Percentiles rank a stretch among this genome's conserved stretches.
Conservation (phyloP, 148 eudicot genomes). For the Vaccinium corymbosum region DNA sequence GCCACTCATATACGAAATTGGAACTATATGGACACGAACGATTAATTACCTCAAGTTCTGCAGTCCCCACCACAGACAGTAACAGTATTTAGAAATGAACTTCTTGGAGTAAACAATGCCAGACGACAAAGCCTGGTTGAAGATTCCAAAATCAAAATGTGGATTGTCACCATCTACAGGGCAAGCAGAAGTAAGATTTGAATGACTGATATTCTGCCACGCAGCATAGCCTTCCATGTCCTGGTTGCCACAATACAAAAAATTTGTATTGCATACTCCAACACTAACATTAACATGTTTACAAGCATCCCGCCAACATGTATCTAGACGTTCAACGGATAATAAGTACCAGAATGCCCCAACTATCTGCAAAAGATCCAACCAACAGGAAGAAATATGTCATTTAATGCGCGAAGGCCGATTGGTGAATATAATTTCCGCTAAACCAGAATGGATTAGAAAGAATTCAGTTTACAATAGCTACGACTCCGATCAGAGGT, state of each 20-base stretch:
- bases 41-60: constrained; percentile 81
- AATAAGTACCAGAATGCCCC: constrained; percentile 94
- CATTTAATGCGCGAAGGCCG: neutral
- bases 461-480: constrained; percentile 1
- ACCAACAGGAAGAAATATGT: constrained; percentile 4
- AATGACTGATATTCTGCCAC: constrained; percentile 54
- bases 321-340: constrained; percentile 78
- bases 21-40: constrained; percentile 4
- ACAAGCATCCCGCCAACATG: constrained; percentile 91
- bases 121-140: constrained; percentile 69
- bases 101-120: constrained; percentile 52
- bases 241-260: constrained; percentile 74
- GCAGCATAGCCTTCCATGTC: constrained; percentile 27
- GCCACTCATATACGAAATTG: neutral
- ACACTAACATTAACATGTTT: constrained; percentile 8
- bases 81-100: constrained; percentile 73
- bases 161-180: constrained; percentile 41
- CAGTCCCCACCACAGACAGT: constrained; percentile 98
- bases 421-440: neutral
- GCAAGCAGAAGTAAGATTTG: constrained; percentile 46
- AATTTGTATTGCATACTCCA: constrained; percentile 31
- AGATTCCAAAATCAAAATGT: constrained; percentile 88
- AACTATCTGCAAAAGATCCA: constrained; percentile 60
- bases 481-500: neutral
- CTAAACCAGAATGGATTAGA: neutral